Conservation (phyloP, 345 rosid species). For the Eucalyptus viminalis region DNA sequence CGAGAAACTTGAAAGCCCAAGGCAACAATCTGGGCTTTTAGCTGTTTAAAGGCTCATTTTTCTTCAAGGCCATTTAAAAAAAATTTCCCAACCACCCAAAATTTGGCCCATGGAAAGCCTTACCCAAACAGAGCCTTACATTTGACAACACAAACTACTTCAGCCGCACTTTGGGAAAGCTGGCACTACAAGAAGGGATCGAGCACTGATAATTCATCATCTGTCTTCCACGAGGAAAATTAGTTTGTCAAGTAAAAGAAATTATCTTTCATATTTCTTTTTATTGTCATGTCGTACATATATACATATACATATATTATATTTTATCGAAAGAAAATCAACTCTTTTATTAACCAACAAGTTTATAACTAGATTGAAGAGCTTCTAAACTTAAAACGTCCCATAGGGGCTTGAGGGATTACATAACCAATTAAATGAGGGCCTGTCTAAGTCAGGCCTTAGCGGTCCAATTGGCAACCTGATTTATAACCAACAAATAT, state of each 20-base stretch:
- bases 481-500: neutral
- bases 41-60: neutral
- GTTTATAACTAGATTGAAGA: neutral
- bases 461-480: neutral
- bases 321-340: accelerated
- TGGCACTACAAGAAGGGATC: neutral
- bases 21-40: neutral
- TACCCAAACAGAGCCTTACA: neutral
- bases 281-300: neutral
- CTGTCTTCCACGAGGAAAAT: neutral
- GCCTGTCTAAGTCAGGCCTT: neutral
- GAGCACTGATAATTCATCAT: neutral
- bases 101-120: neutral
- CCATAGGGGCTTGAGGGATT: neutral
- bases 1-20: neutral
- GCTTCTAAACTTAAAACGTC: neutral
- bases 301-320: neutral
- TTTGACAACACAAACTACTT: neutral
- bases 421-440: neutral
- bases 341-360: neutral
- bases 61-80: neutral
- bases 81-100: neutral
- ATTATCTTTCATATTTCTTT: neutral
- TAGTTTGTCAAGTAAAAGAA: neutral
- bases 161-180: neutral